Conservation (phyloP, 176 grass and related monocot species). For the Hsuehochloa calcarea region DNA sequence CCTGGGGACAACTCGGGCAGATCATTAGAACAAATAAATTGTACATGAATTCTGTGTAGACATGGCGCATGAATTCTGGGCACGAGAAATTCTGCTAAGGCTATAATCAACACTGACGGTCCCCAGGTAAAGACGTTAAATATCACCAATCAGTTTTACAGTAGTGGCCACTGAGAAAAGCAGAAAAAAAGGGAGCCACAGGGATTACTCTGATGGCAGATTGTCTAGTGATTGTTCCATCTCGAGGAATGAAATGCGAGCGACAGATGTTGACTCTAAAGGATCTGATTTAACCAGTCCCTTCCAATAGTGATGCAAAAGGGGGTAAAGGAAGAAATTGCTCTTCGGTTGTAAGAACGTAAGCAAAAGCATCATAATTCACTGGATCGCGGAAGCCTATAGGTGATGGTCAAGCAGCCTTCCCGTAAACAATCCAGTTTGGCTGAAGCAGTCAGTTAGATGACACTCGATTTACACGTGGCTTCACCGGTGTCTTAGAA, state of each 20-base stretch:
- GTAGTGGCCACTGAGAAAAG: background rate
- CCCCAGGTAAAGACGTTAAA: background rate
- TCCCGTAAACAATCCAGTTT: slow-evolving; percentile 53
- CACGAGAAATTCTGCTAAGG: background rate
- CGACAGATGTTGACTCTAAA: background rate
- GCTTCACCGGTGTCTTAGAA: slow-evolving; percentile 86
- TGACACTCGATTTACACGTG: slow-evolving; percentile 45
- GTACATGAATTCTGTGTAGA: background rate
- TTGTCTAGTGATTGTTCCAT: slow-evolving; percentile 22
- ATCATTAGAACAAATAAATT: background rate
- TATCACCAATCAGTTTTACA: slow-evolving; percentile 9
- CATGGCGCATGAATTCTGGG: background rate
- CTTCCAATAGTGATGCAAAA: slow-evolving; percentile 30
- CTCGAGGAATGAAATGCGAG: background rate
- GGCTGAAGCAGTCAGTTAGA: slow-evolving; percentile 45
- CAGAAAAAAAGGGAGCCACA: background rate
- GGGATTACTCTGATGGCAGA: slow-evolving; percentile 21
- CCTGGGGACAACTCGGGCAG: background rate
- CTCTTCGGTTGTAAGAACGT: slow-evolving; percentile 22
- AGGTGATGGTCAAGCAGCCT: slow-evolving; percentile 36
- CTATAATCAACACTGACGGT: background rate
- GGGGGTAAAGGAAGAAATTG: slow-evolving; percentile 25
- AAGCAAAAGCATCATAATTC: slow-evolving; percentile 38
- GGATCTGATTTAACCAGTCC: slow-evolving; percentile 40
- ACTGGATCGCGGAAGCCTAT: slow-evolving; percentile 45